A percentile compares a stretch with the other conserved stretches of the same genome.
Conservation (phyloP, 2,329 filamentous ascomycete species). For the Fusarium piperis region DNA sequence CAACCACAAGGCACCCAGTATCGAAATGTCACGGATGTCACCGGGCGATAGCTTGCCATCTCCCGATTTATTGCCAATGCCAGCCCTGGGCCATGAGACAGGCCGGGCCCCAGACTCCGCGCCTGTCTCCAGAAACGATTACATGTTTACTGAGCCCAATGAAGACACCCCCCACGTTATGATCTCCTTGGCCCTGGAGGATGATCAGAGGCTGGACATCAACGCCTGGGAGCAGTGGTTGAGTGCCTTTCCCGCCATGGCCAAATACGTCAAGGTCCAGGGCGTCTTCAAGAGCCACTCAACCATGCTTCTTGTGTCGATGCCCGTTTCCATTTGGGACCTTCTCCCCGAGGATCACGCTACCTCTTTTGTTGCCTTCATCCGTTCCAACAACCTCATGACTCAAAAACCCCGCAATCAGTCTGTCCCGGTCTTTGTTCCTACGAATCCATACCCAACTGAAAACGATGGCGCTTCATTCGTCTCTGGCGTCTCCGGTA, state of each 20-base stretch:
- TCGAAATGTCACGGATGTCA: slow-evolving; percentile 58
- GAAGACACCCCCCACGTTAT: slow-evolving; percentile 68
- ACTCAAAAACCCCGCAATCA: slow-evolving; percentile 42
- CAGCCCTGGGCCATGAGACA: slow-evolving; percentile 29
- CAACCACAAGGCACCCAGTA: slow-evolving; percentile 67
- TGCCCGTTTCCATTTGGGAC: slow-evolving; percentile 70
- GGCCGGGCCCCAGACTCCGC: slow-evolving; percentile 42
- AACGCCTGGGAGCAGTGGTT: slow-evolving; percentile 69
- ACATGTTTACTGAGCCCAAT: slow-evolving; percentile 56
- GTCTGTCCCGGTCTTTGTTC: slow-evolving; percentile 36
- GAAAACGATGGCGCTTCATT: slow-evolving; percentile 44
- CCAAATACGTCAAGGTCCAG: slow-evolving; percentile 69
- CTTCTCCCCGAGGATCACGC: slow-evolving; percentile 66
- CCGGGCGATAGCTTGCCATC: slow-evolving; percentile 40
- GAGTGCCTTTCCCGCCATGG: slow-evolving; percentile 63
- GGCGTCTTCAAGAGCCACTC: slow-evolving; percentile 71
- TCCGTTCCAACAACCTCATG: slow-evolving; percentile 66
- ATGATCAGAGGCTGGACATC: slow-evolving; percentile 65
- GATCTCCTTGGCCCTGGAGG: slow-evolving; percentile 68
- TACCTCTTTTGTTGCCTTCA: slow-evolving; percentile 67
- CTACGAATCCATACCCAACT: slow-evolving; percentile 31
- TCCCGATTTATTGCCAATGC: slow-evolving; percentile 31
- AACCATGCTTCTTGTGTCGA: slow-evolving; percentile 64
- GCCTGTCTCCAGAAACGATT: slow-evolving; percentile 35
- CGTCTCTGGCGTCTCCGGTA: slow-evolving; percentile 47